phyloP scores from a whole-genome alignment of 148 eudicot species.

The Rhododendron williamsianum region DNA sequence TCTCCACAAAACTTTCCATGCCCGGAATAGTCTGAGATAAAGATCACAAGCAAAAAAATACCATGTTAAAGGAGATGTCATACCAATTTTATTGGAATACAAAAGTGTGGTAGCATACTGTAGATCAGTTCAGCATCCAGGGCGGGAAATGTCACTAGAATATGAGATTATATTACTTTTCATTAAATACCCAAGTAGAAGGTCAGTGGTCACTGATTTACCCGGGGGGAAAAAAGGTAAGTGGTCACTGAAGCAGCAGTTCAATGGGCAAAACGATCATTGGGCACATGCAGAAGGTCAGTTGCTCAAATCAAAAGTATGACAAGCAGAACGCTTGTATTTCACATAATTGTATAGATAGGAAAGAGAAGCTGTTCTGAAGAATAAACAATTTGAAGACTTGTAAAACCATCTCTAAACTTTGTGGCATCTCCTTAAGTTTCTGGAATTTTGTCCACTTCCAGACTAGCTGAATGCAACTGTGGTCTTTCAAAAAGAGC shows the following conservation, averaged over 20 bases:
- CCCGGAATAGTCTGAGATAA: slow-evolving; percentile 77
- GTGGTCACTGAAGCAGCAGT: background rate
- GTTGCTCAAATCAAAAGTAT: background rate
- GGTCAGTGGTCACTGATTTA: background rate
- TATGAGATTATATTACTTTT: background rate
- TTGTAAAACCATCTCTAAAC: background rate
- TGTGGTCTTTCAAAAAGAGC: background rate
- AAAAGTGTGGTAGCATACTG: slow-evolving; percentile 4
- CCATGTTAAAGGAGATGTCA: slow-evolving; percentile 3
- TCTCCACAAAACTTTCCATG: slow-evolving; percentile 69
- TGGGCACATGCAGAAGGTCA: background rate
- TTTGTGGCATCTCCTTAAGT: background rate
- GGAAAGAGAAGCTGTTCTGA: background rate
- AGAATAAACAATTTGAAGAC: background rate
- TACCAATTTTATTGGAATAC: slow-evolving; percentile 2
- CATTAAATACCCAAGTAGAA: background rate
- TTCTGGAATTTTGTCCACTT: background rate
- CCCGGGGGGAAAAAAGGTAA: background rate
- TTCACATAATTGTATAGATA: background rate
- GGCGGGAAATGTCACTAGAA: background rate
- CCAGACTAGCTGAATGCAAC: background rate
- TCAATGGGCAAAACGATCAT: background rate
- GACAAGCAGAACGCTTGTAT: background rate
- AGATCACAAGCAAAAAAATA: slow-evolving; percentile 14
- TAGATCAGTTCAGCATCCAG: background rate